Base-by-base conservation (phyloP, 805 yeast genomes). In the Komagataella pastoris region DNA sequence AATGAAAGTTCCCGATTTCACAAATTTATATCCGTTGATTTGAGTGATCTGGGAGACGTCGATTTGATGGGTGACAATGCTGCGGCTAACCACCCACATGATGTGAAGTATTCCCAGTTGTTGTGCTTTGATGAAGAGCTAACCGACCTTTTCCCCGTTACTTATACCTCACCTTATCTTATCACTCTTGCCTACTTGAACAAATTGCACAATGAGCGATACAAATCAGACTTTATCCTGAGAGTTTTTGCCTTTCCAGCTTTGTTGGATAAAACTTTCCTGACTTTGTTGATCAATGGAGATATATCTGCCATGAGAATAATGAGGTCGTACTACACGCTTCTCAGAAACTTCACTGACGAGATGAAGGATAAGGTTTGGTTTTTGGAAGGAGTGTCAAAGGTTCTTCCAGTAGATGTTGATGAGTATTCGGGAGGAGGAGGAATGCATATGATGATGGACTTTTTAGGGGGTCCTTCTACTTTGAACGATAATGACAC, bases 231-330 rank as follows among this genome's bases (percentile, higher is more conserved):
- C 63, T 90, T 88, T 61, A 87, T 90, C 24, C 67, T 91, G 40
- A 69, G 97, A 49, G 84, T 90, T 14, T 89, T 91, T 71, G 89
- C 96, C 3, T 89, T 90, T 66, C 97, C 97, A 6, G 98, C 97
- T 0, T 67, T 91, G 49, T 70, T 91, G 57, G 97, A 91, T 63
- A 85, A 83, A 63, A 77, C 80, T 18, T 85, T 91, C 57, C 71
- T 90, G 43, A 81, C 86, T 1, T 65, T 88, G 46, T 72, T 91
- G 47, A 85, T 87, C 80, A 77, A 83, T 8, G 95, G 96, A 48
- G 97, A 91, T 65, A 66, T 83, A 40, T 78, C 83, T 49, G 95
- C 97, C 2, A 88, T 88, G 88, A 73, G 95, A 58, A 88, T 91
- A 55, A 87, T 91, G 87, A 73, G 95, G 57, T 83, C 86, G 52